Percentiles rank a stretch among this genome's conserved stretches.
Conservation (phyloP, 208 protist genomes). For the Leishmania martiniquensis region DNA sequence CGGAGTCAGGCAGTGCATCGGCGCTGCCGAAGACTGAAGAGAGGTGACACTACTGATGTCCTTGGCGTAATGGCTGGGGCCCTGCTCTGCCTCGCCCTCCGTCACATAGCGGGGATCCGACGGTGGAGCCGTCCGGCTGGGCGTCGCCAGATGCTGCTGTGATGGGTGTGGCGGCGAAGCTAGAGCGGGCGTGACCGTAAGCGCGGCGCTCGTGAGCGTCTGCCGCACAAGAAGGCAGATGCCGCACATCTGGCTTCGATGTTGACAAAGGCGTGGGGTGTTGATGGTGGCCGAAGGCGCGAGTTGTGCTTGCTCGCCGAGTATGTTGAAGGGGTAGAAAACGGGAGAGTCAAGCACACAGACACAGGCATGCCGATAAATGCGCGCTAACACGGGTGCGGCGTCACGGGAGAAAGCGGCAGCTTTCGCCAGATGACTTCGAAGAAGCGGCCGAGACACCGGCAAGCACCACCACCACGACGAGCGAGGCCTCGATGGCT, state of each 20-base stretch:
- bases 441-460: background rate
- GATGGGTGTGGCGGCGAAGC: background rate
- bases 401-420: background rate
- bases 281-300: background rate
- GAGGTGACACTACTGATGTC: background rate
- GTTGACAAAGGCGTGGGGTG: background rate
- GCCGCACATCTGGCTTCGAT: constrained; percentile 19
- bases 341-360: no score
- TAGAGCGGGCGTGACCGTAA: background rate
- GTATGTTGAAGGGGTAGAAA: background rate
- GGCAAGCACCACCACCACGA: background rate
- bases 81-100: background rate
- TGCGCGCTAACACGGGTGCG: background rate
- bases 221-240: constrained; percentile 35
- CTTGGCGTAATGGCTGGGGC: background rate
- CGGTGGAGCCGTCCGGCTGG: background rate
- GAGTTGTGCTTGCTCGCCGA: background rate
- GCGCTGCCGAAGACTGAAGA: background rate
- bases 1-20: constrained; percentile 11
- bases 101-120: background rate
- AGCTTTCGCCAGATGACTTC: background rate
- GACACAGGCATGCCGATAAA: no score
- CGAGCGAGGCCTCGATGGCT: background rate
- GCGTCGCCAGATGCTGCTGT: background rate
- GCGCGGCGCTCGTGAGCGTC: constrained; percentile 12